These are phyloP conservation scores for Trametes sanguinea DNA, from an alignment of 768 basidiomycete genomes.

Conservation along the genomic window DNA sequence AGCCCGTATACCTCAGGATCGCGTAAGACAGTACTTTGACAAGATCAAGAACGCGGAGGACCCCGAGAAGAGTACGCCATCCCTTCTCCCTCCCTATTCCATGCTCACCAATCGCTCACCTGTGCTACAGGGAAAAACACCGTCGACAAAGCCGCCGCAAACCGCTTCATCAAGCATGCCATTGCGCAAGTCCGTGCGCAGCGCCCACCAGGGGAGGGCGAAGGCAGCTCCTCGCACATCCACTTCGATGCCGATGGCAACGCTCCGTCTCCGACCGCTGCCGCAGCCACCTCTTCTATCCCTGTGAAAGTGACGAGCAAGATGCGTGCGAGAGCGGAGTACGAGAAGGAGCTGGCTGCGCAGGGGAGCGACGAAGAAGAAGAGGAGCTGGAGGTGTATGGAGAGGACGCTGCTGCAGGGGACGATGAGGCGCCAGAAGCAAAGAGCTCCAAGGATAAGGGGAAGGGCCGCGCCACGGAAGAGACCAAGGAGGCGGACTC, in stretches of 20 bases:
- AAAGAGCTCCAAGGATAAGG: constrained; percentile 24
- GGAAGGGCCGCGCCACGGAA: constrained; percentile 25
- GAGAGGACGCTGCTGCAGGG: constrained; percentile 43
- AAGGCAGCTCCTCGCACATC: constrained; percentile 21
- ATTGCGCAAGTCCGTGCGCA: constrained; percentile 59
- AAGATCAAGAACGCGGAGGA: constrained; percentile 80
- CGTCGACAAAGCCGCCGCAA: constrained; percentile 80
- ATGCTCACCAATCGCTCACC: not conserved
- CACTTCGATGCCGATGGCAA: constrained; percentile 18
- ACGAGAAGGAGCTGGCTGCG: constrained; percentile 57
- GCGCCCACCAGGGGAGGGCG: constrained; percentile 23
- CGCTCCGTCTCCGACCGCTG: not conserved
- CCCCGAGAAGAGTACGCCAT: constrained; percentile 53
- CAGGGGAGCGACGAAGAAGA: constrained; percentile 45
- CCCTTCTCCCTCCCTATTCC: not conserved
- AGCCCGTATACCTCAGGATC: constrained; percentile 47
- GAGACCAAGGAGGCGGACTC: not conserved
- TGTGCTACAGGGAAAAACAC: constrained; percentile 38
- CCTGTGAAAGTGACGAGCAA: constrained; percentile 66
- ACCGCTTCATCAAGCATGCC: constrained; percentile 82
- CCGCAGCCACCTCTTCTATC: constrained; percentile 28
- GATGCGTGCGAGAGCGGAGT: constrained; percentile 69
- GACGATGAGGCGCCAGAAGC: constrained; percentile 26
- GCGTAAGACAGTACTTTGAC: constrained; percentile 78
- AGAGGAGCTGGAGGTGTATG: constrained; percentile 13